phyloP scores from a whole-genome alignment of 106 monocot species.

The Narthecium ossifragum region DNA sequence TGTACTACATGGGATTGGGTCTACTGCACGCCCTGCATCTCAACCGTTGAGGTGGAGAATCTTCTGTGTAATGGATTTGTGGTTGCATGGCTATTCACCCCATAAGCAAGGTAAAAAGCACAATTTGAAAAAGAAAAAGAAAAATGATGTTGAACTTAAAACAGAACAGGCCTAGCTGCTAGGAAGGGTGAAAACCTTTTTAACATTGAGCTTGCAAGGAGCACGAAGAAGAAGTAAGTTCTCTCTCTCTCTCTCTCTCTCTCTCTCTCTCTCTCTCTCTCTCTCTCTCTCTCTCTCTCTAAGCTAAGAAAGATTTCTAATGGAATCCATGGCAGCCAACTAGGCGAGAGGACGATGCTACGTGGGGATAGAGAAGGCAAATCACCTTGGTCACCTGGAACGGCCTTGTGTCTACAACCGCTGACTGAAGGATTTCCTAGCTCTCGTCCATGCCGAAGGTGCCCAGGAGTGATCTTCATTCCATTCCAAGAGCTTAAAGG shows the following conservation, averaged over 20 bases:
- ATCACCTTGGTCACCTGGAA: slow-evolving; percentile 80
- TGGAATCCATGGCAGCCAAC: slow-evolving; percentile 35
- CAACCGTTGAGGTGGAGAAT: too few relatives aligned
- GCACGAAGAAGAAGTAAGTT: slow-evolving; percentile 55
- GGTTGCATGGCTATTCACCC: too few relatives aligned
- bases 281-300: too few relatives aligned
- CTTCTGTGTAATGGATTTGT: too few relatives aligned
- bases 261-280: neutral
- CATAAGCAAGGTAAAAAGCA: too few relatives aligned
- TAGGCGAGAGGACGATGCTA: slow-evolving; percentile 59
- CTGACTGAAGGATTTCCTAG: slow-evolving; percentile 63
- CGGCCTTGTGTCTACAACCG: slow-evolving; percentile 55
- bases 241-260: neutral
- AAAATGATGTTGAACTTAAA: neutral
- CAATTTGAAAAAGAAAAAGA: too few relatives aligned
- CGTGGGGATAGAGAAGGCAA: slow-evolving; percentile 53
- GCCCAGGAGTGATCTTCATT: too few relatives aligned
- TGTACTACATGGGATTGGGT: too few relatives aligned
- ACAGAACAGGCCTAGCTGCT: slow-evolving; percentile 74
- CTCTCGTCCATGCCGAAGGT: slow-evolving; percentile 23
- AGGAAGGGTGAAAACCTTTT: slow-evolving; percentile 86
- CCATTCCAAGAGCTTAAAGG: too few relatives aligned
- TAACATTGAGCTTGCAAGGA: slow-evolving; percentile 59
- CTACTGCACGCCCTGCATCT: too few relatives aligned
- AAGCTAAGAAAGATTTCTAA: neutral